A percentile compares a stretch with the other conserved stretches of the same genome.
Conservation (phyloP, 2,329 filamentous ascomycete genomes). For the Colletotrichum horii region DNA sequence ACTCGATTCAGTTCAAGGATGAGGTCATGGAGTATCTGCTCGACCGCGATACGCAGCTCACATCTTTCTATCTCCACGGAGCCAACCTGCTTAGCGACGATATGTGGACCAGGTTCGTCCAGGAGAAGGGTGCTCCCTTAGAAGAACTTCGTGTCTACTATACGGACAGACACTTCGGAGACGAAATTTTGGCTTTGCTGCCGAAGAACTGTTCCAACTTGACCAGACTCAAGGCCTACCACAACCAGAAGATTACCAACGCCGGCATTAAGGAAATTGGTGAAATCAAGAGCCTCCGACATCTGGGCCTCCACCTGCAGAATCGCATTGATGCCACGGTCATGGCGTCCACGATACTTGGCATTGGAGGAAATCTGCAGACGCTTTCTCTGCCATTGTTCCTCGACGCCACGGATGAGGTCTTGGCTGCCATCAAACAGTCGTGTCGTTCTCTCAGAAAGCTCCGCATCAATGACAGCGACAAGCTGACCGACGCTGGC, state of each 20-base stretch:
- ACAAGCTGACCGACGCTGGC: constrained; percentile 75
- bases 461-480: constrained; percentile 81
- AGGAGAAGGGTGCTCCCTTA: constrained; percentile 67
- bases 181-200: constrained; percentile 70
- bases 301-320: constrained; percentile 75
- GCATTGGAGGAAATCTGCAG: constrained; percentile 69
- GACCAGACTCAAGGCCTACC: constrained; percentile 77
- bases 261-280: constrained; percentile 70
- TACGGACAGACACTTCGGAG: constrained; percentile 81
- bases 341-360: constrained; percentile 65
- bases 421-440: constrained; percentile 74
- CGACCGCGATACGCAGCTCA: constrained; percentile 71
- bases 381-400: constrained; percentile 81
- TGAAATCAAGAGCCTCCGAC: constrained; percentile 67
- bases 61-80: constrained; percentile 78
- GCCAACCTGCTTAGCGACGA: constrained; percentile 82
- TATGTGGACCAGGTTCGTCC: constrained; percentile 76
- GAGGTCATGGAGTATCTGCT: constrained; percentile 81
- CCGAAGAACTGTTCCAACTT: constrained; percentile 70
- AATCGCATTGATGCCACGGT: constrained; percentile 59
- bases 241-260: constrained; percentile 77
- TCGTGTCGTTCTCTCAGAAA: constrained; percentile 74
- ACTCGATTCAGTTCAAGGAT: constrained; percentile 93
- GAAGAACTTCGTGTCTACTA: constrained; percentile 79
- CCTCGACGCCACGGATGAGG: constrained; percentile 66